Base-by-base conservation (phyloP, 2,329 filamentous ascomycete genomes). In the Purpureocillium takamizusanense region DNA sequence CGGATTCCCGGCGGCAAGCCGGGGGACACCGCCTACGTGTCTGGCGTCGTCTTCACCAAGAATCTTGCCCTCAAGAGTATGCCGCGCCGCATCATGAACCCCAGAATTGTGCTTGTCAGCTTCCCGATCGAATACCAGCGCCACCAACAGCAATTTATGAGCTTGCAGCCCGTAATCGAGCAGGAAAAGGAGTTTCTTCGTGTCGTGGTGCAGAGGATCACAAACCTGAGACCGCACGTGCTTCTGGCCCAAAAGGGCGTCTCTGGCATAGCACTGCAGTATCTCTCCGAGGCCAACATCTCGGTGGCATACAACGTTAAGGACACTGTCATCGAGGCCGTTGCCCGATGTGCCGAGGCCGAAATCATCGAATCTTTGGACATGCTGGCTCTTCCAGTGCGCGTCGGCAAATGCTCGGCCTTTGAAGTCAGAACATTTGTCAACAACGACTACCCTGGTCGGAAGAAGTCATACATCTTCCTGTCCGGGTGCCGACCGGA, bases 361-460 rank as follows among this genome's bases (percentile, higher is more conserved):
- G 82, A 86, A 33, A 86, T 97, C 51, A 90, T 97, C 44, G 90
- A 90, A 7, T 95, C 92, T 1, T 79, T 97, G 50, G 92, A 98
- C 55, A 95, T 95, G 71, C 74, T 98, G 31, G 82, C 87, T 8
- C 59, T 83, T 23, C 61, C 62, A 1, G 78, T 86, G 21, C 79
- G 82, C 36, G 78, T 94, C 23, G 90, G 89, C 7, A 74, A 80
- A 40, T 92, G 88, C 53, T 80, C 81, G 30, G 86, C 81, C 42
- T 97, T 97, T 51, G 92, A 98, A 55, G 84, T 98, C 46, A 94
- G 94, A 56, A 98, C 94, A 0, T 98, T 88, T 56, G 81, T 97
- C 38, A 83, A 94, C 57, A 80, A 81, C 47, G 74, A 79, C 46
- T 76, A 81, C 33, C 73, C 74, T 2, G 81, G 84, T 13, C 72